Percentiles rank a stretch among this genome's conserved stretches.
phyloP scores from a whole-genome alignment of 2,329 filamentous ascomycete species.

The Nemania sp. region DNA sequence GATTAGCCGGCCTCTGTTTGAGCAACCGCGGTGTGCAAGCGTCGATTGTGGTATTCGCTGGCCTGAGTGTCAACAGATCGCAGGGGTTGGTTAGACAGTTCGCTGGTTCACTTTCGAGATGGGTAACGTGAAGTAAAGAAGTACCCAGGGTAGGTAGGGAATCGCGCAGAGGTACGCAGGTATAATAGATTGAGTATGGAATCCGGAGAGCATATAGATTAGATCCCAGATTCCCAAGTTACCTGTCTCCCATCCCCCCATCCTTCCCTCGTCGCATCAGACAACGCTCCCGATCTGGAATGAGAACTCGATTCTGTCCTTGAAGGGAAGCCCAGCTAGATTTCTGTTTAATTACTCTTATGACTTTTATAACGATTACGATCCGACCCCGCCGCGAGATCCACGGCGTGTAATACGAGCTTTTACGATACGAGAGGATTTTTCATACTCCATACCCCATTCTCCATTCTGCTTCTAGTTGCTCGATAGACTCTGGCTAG shows the following conservation, averaged over 20 bases:
- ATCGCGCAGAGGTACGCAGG: slow-evolving; percentile 12
- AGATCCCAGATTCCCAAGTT: slow-evolving; percentile 18
- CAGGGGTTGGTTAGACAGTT: slow-evolving; percentile 17
- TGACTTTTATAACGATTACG: slow-evolving; percentile 16
- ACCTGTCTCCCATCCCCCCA: slow-evolving; percentile 1
- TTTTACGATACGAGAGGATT: slow-evolving; percentile 34
- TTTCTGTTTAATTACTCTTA: slow-evolving; percentile 18
- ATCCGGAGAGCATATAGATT: slow-evolving; percentile 33
- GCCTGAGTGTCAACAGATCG: slow-evolving; percentile 25
- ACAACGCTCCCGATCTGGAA: slow-evolving; percentile 32
- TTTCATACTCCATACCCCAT: slow-evolving; percentile 16
- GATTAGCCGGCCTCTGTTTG: slow-evolving; percentile 30
- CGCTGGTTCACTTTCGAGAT: slow-evolving; percentile 22
- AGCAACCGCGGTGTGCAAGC: slow-evolving; percentile 31
- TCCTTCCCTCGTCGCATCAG: slow-evolving; percentile 24
- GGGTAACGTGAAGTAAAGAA: no score
- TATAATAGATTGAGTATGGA: slow-evolving; percentile 39
- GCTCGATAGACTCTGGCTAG: slow-evolving; percentile 38
- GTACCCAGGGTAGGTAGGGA: neutral
- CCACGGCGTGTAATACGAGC: slow-evolving; percentile 36
- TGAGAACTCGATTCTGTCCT: slow-evolving; percentile 33
- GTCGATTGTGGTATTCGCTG: slow-evolving; percentile 23
- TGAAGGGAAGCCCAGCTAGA: slow-evolving; percentile 30
- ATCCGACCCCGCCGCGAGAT: slow-evolving; percentile 31
- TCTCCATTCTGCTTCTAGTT: slow-evolving; percentile 18